Evolutionary conservation across 2,329 filamentous ascomycete species (phyloP), one percentile per base, ranked within the genome.

Genomic region (Zasmidium angulare): DNA sequence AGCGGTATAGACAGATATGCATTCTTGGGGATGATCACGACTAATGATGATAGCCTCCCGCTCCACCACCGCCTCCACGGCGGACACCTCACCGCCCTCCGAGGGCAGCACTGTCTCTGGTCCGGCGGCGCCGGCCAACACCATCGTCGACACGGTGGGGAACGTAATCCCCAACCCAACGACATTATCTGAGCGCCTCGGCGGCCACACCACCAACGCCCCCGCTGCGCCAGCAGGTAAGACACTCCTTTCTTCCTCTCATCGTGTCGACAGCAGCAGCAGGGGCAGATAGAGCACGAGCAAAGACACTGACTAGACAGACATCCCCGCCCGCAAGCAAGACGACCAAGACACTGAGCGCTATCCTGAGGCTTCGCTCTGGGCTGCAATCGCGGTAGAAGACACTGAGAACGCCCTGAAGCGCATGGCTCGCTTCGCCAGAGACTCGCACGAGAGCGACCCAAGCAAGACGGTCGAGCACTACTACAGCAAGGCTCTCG

Each of bases 361-460:
- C 29, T 53, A 57, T 19, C 58, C 59, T 2, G 74, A 76, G 63
- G 60, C 68, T 40, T 66, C 55, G 48, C 66, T 64, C 31, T 75
- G 74, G 73, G 64, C 62, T 2, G 61, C 66, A 2, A 61, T 70
- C n/a, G 68, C 73, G 4, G 67, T 71, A 50, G 68, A 71, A 14
- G 69, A 72, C 24, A 50, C 74, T 7, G 56, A 58, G 11, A 59
- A 57, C 4, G 69, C 58, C 11, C 58, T 75, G 11, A 59, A 65
- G 47, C 72, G 73, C 24, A 62, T 76, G 9, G 66, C 62, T 3
- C 69, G 69, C 59, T 61, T 72, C 6, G 74, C 74, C 2, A 51
- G 63, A 7, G 73, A 75, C 55, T 67, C 71, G 61, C 61, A 70
- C 56, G 60, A 65, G 53, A 57, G 60, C 9, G 66, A 74, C 17